Conservation (phyloP, 176 grass and related monocot species). For the Triticum timopheevii region DNA sequence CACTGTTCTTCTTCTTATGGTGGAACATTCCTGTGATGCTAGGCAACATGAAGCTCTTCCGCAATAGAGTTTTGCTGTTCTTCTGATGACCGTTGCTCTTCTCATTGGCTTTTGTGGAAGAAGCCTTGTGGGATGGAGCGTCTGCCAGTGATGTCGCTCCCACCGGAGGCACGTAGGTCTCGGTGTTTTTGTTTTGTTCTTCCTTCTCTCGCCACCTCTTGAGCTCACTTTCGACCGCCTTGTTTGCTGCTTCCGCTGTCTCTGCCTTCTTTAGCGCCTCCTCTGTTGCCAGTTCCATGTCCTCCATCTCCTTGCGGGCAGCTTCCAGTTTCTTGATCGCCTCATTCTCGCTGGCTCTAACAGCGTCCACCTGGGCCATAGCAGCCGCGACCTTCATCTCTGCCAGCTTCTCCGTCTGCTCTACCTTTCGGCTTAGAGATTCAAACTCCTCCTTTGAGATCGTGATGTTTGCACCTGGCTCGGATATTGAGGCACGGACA, state of each 20-base stretch:
- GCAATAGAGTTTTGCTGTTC: slow-evolving; percentile 25
- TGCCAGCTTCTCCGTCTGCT: slow-evolving; percentile 73
- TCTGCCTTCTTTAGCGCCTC: slow-evolving; percentile 81
- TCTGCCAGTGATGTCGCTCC: slow-evolving; percentile 35
- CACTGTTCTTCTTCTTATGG: slow-evolving; percentile 68
- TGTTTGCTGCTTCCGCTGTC: slow-evolving; percentile 83
- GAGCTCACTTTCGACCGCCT: slow-evolving; percentile 83
- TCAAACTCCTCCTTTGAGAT: slow-evolving; percentile 89
- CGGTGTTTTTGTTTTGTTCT: slow-evolving; percentile 58
- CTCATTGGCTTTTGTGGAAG: slow-evolving; percentile 26
- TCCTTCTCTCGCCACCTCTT: slow-evolving; percentile 83
- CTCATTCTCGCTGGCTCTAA: slow-evolving; percentile 82
- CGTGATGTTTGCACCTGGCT: slow-evolving; percentile 62
- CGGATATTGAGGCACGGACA: slow-evolving; percentile 65
- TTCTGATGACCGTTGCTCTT: slow-evolving; percentile 46
- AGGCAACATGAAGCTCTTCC: slow-evolving; percentile 64
- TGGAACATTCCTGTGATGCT: slow-evolving; percentile 66
- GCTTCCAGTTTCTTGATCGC: slow-evolving; percentile 76
- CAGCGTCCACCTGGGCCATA: slow-evolving; percentile 79
- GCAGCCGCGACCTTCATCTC: slow-evolving; percentile 90
- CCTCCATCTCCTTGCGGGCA: slow-evolving; percentile 81
- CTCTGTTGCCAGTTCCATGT: slow-evolving; percentile 75
- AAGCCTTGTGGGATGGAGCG: slow-evolving; percentile 23
- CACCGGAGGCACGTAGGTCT: slow-evolving; percentile 34
- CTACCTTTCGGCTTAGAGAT: slow-evolving; percentile 75